Evolutionary conservation across 495 filamentous ascomycete species (phyloP).

Genomic region (Hyaloscypha finlandica): DNA sequence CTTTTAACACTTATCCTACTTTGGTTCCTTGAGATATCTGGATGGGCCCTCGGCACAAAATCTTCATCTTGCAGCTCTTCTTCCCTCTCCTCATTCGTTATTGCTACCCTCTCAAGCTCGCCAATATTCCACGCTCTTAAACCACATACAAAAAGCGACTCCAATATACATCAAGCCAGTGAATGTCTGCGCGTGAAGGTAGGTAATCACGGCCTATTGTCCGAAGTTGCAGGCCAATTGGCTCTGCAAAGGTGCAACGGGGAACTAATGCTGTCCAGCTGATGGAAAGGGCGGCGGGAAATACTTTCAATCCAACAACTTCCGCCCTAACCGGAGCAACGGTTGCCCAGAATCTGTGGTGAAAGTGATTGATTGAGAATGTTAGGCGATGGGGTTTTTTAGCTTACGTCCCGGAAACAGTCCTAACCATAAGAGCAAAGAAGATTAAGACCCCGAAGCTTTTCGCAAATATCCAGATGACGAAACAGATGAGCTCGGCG

Average conservation of each 20-base stretch:
- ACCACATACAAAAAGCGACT: constrained; percentile 54
- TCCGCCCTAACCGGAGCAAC: constrained; percentile 75
- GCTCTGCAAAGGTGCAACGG: constrained; percentile 74
- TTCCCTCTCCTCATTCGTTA: constrained; percentile 29
- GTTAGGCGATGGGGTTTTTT: constrained; percentile 35
- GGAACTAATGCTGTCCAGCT: constrained; percentile 73
- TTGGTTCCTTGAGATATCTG: constrained; percentile 3
- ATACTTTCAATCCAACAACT: constrained; percentile 69
- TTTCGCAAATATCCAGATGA: constrained; percentile 72
- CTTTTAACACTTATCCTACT: constrained; percentile 27
- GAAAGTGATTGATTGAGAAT: constrained; percentile 21
- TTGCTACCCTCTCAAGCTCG: constrained; percentile 45
- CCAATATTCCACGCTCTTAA: constrained; percentile 64
- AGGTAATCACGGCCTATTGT: constrained; percentile 46
- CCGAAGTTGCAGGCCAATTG: constrained; percentile 70
- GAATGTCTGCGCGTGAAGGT: constrained; percentile 66
- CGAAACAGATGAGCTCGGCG: constrained; percentile 55
- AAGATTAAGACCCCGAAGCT: constrained; percentile 68
- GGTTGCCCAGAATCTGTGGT: constrained; percentile 62
- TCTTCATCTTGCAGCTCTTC: constrained; percentile 28
- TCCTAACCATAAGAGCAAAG: constrained; percentile 65
- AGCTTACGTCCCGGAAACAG: constrained; percentile 60
- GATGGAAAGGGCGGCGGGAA: constrained; percentile 72
- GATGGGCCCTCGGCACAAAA: background rate
- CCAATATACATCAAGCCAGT: constrained; percentile 67